phyloP scores from a whole-genome alignment of 352 stramenopile species.

The Phytopythium vexans region DNA sequence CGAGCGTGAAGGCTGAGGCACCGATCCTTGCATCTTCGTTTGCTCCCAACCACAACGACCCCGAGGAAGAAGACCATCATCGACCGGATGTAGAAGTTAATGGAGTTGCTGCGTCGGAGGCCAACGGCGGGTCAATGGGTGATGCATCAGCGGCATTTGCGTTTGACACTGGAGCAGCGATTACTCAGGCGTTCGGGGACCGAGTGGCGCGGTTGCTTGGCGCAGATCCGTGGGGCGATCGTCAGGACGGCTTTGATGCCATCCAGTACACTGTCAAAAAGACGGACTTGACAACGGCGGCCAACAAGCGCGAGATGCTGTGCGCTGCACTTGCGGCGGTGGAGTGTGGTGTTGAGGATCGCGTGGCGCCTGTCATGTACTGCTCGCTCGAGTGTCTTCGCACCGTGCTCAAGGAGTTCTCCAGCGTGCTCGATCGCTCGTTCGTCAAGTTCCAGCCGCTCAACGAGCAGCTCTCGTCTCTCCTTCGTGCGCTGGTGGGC shows the following conservation, averaged over 20 bases:
- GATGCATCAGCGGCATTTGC: slow-evolving; percentile 14
- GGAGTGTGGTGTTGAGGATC: slow-evolving; percentile 72
- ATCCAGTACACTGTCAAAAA: slow-evolving; percentile 70
- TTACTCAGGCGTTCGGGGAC: slow-evolving; percentile 69
- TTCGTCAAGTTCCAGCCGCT: slow-evolving; percentile 40
- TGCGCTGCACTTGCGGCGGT: slow-evolving; percentile 62
- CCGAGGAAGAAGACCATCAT: slow-evolving; percentile 7
- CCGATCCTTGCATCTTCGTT: slow-evolving; percentile 61
- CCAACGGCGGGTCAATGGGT: slow-evolving; percentile 2
- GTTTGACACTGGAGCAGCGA: slow-evolving; percentile 63
- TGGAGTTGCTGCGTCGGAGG: not conserved
- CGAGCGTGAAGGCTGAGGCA: slow-evolving; percentile 21
- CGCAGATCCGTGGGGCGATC: slow-evolving; percentile 75
- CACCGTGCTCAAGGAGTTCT: slow-evolving; percentile 62
- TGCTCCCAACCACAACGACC: slow-evolving; percentile 1
- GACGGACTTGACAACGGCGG: slow-evolving; percentile 32
- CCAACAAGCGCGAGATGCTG: slow-evolving; percentile 53
- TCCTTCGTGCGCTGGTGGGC: slow-evolving; percentile 44
- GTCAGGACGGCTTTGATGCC: slow-evolving; percentile 76
- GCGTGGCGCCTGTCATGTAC: slow-evolving; percentile 79
- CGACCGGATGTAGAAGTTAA: slow-evolving; percentile 3
- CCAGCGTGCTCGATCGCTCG: slow-evolving; percentile 37
- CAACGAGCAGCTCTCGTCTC: slow-evolving; percentile 52
- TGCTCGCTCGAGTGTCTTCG: slow-evolving; percentile 74
- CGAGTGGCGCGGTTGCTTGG: slow-evolving; percentile 58